Evolutionary conservation across 2,329 filamentous ascomycete species (phyloP).

Genomic region (Paecilomyces fulvus): DNA sequence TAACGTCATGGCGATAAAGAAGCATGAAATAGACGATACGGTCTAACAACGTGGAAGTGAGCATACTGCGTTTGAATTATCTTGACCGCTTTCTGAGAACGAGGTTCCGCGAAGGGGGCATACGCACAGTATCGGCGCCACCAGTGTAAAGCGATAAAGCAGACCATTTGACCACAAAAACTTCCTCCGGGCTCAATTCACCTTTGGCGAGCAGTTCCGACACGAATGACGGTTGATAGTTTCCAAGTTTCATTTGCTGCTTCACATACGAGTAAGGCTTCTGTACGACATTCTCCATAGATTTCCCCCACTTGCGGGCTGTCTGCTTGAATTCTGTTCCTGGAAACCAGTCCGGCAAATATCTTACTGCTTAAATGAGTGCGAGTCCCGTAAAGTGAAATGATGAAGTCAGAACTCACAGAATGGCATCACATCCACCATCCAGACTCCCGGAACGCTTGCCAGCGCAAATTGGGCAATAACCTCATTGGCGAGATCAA

Average conservation of each 20-base stretch:
- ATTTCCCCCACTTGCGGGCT: constrained; percentile 26
- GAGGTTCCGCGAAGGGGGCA: not conserved
- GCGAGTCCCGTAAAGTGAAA: not conserved
- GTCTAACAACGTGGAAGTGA: constrained; percentile 15
- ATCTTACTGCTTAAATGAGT: constrained; percentile 12
- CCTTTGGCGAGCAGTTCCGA: constrained; percentile 31
- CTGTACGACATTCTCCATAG: constrained; percentile 22
- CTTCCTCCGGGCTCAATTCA: constrained; percentile 16
- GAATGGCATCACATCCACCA: constrained; percentile 38
- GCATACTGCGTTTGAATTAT: not conserved
- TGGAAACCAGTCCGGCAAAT: constrained; percentile 39
- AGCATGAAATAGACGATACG: constrained; percentile 26
- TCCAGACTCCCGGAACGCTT: constrained; percentile 34
- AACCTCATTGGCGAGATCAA: constrained; percentile 32
- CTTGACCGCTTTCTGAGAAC: not conserved
- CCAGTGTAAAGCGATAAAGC: constrained; percentile 36
- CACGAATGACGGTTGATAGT: constrained; percentile 30
- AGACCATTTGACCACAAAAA: constrained; percentile 19
- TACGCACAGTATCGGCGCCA: constrained; percentile 32
- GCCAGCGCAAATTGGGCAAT: constrained; percentile 37
- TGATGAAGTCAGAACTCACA: constrained; percentile 6
- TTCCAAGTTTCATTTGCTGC: constrained; percentile 27
- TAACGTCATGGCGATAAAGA: constrained; percentile 41
- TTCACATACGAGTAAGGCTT: constrained; percentile 38
- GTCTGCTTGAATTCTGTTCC: constrained; percentile 37